A percentile compares a stretch with the other conserved stretches of the same genome.
Conservation (phyloP, 2,329 filamentous ascomycete species). For the Chalara sp. region DNA sequence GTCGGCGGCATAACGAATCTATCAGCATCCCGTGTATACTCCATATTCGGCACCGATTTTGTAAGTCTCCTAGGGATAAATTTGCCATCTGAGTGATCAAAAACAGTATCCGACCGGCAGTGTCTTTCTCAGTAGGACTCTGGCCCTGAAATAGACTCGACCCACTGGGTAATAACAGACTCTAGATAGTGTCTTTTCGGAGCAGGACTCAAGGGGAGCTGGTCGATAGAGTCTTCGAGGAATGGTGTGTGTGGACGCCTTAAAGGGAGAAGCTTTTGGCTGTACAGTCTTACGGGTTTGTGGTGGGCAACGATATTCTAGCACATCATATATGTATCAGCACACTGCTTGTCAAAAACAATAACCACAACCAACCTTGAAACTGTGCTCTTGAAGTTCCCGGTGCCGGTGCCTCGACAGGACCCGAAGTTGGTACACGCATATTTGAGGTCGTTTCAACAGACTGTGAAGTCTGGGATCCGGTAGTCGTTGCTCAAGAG, state of each 20-base stretch:
- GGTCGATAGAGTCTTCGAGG: slow-evolving; percentile 11
- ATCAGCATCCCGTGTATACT: too few species aligned
- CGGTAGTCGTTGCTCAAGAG: slow-evolving; percentile 11
- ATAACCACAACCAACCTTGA: slow-evolving; percentile 13
- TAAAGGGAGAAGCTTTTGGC: slow-evolving; percentile 4
- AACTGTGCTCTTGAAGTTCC: slow-evolving; percentile 11
- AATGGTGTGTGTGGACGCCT: slow-evolving; percentile 11
- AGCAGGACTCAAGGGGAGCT: slow-evolving; percentile 9
- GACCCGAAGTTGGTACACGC: slow-evolving; percentile 11
- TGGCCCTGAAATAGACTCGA: too few species aligned
- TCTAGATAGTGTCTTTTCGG: slow-evolving; percentile 11
- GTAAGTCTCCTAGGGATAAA: too few species aligned
- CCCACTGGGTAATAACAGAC: background rate
- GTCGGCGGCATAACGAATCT: too few species aligned
- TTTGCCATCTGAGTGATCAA: too few species aligned
- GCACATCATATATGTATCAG: slow-evolving; percentile 11
- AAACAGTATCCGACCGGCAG: too few species aligned
- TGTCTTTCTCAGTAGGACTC: too few species aligned
- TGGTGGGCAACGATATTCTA: slow-evolving; percentile 11
- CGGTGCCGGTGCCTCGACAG: slow-evolving; percentile 8
- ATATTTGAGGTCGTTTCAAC: slow-evolving; percentile 10
- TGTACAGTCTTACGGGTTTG: background rate
- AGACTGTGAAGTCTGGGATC: slow-evolving; percentile 11
- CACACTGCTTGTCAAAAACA: slow-evolving; percentile 10
- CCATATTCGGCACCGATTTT: too few species aligned